Evolutionary conservation across 371 early-diverging fungal species (phyloP).

Genomic region (Mucor piriformis): DNA sequence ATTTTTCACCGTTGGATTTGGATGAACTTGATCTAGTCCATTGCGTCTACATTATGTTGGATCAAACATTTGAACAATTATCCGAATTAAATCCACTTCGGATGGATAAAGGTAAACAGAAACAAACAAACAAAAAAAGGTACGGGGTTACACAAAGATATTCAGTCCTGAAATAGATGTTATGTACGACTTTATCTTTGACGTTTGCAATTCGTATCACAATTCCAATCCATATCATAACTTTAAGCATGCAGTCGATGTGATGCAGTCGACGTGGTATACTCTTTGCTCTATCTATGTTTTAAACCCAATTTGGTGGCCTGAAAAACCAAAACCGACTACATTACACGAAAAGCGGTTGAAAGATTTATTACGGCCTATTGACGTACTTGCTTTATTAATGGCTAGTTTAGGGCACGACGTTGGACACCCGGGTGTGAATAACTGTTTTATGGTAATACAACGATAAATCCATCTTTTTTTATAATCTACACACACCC

Average conservation of each 20-base stretch:
- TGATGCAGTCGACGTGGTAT: conserved; percentile 78
- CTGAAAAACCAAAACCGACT: neutral
- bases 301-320: conserved; percentile 13
- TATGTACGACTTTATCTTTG: conserved; percentile 62
- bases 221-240: conserved; percentile 82
- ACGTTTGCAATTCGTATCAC: conserved; percentile 68
- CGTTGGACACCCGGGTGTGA: conserved; percentile 85
- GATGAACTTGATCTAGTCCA: conserved; percentile 61
- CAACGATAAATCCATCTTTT: neutral
- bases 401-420: conserved; percentile 84
- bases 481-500: too few species aligned
- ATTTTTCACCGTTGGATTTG: conserved; percentile 64
- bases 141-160: neutral
- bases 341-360: neutral
- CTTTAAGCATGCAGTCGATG: conserved; percentile 85
- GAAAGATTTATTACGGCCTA: conserved; percentile 59
- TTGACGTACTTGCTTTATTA: conserved; percentile 72
- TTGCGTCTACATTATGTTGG: conserved; percentile 61
- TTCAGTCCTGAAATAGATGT: conserved; percentile 35
- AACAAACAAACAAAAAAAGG: neutral
- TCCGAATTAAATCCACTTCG: conserved; percentile 61
- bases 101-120: conserved; percentile 55
- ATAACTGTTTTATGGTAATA: conserved; percentile 75
- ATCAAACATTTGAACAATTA: conserved; percentile 54
- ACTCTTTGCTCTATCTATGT: conserved; percentile 67